Evolutionary conservation across 768 basidiomycete genomes (phyloP).

Genomic region (Psilocybe cubensis): DNA sequence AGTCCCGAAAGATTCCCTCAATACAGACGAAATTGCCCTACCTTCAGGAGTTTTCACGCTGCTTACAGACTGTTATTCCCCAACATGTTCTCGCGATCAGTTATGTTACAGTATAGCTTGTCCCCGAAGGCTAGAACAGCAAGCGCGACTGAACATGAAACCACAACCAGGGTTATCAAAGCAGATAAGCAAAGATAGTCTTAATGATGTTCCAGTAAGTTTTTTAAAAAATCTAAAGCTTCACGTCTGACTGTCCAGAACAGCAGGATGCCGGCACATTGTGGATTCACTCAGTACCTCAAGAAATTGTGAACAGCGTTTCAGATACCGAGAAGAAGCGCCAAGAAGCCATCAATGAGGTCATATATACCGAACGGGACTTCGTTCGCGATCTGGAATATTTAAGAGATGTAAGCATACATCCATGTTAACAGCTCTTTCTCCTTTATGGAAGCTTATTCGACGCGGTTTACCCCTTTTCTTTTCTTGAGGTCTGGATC

Average conservation of each 20-base stretch:
- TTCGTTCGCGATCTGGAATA: conserved; percentile 99
- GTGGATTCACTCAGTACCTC: conserved; percentile 96
- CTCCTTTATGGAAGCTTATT: background rate
- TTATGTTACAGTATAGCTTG: conserved; percentile 99
- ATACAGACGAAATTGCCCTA: conserved; percentile 60
- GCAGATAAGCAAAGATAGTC: conserved; percentile 79
- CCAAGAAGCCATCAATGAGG: conserved; percentile 98
- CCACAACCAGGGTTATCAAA: conserved; percentile 88
- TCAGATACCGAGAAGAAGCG: conserved; percentile 93
- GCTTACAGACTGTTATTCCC: conserved; percentile 96
- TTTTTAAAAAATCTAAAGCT: background rate
- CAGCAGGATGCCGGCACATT: conserved; percentile 64
- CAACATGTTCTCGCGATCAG: conserved; percentile 91
- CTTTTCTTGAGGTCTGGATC: conserved; percentile 74
- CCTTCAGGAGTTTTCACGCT: conserved; percentile 96
- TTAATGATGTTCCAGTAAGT: conserved; percentile 76
- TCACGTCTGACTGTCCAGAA: conserved; percentile 3
- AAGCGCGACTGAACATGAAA: conserved; percentile 92
- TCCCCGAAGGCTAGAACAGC: conserved; percentile 92
- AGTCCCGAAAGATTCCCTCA: conserved; percentile 41
- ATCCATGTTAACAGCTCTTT: conserved; percentile 3
- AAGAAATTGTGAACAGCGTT: conserved; percentile 91
- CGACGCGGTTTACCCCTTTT: background rate
- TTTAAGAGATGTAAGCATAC: conserved; percentile 78
- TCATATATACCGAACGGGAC: conserved; percentile 92